These are phyloP conservation scores for Venturiaceae sp. DNA, from an alignment of 2,329 filamentous ascomycete genomes.

Conservation along the genomic window DNA sequence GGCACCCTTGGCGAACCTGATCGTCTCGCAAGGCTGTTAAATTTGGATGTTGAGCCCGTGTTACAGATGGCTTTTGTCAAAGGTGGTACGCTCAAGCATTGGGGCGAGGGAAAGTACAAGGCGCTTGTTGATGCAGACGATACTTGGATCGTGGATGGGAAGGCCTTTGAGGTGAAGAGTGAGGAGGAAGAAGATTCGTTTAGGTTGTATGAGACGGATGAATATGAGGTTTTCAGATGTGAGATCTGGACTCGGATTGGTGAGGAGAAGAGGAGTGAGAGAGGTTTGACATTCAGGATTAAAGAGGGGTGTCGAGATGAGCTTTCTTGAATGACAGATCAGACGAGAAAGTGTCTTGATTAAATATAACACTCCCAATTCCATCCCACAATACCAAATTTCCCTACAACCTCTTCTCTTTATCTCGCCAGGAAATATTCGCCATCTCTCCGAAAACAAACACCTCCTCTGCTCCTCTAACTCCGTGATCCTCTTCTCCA, in stretches of 20 bases:
- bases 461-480: not conserved
- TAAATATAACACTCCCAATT: no score
- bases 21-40: slow-evolving; percentile 22
- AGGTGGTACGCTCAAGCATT: slow-evolving; percentile 22
- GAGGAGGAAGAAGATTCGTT: slow-evolving; percentile 24
- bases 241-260: slow-evolving; percentile 18
- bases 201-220: slow-evolving; percentile 26
- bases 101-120: slow-evolving; percentile 28
- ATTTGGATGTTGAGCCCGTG: slow-evolving; percentile 11
- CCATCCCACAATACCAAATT: no score
- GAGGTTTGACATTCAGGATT: slow-evolving; percentile 20
- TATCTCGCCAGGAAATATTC: no score
- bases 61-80: slow-evolving; percentile 10
- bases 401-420: no score
- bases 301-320: no score
- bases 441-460: no score
- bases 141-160: slow-evolving; percentile 16
- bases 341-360: no score
- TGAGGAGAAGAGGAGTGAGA: slow-evolving; percentile 5
- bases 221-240: slow-evolving; percentile 29
- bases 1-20: slow-evolving; percentile 23
- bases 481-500: not conserved
- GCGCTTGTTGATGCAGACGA: slow-evolving; percentile 24
- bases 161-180: slow-evolving; percentile 20
- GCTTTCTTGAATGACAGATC: no score